A percentile compares a stretch with the other conserved stretches of the same genome.
Evolutionary conservation across 2,329 filamentous ascomycete genomes (phyloP).

Genomic region (Ceratocystis alfenasii): DNA sequence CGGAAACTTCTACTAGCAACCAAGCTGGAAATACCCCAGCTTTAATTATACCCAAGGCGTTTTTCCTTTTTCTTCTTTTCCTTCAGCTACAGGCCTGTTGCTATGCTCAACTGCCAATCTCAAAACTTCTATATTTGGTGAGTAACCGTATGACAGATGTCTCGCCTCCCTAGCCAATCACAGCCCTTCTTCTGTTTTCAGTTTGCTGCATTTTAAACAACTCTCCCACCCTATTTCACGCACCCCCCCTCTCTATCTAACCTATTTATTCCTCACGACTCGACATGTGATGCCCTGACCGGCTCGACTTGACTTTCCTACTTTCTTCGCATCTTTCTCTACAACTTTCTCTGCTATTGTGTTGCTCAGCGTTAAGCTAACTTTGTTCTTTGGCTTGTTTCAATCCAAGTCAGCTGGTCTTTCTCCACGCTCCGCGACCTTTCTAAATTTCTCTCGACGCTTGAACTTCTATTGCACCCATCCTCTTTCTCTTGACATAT

Average conservation of each 20-base stretch:
- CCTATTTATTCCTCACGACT: not conserved
- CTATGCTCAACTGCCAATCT: not conserved
- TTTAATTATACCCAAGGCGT: not conserved
- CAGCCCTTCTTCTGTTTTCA: conserved; percentile 6
- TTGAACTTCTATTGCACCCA: no score
- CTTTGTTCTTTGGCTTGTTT: no score
- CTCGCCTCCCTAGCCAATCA: not conserved
- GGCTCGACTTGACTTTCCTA: no score
- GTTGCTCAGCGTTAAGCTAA: no score
- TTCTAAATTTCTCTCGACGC: no score
- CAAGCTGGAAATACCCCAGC: not conserved
- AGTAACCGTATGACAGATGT: conserved; percentile 11
- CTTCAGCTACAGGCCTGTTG: not conserved
- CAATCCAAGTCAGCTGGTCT: no score
- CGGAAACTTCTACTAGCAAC: no score
- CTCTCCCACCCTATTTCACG: not conserved
- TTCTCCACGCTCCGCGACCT: no score
- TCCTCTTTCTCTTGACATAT: no score
- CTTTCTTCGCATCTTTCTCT: not conserved
- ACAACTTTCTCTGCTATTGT: not conserved
- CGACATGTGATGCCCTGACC: not conserved
- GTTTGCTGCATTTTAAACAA: not conserved
- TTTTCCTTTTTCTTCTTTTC: not conserved
- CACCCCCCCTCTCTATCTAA: not conserved
- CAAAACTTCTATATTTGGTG: conserved; percentile 13